Evolutionary conservation across 2,329 filamentous ascomycete species (phyloP).

Genomic region (Aspergillus caelatus): DNA sequence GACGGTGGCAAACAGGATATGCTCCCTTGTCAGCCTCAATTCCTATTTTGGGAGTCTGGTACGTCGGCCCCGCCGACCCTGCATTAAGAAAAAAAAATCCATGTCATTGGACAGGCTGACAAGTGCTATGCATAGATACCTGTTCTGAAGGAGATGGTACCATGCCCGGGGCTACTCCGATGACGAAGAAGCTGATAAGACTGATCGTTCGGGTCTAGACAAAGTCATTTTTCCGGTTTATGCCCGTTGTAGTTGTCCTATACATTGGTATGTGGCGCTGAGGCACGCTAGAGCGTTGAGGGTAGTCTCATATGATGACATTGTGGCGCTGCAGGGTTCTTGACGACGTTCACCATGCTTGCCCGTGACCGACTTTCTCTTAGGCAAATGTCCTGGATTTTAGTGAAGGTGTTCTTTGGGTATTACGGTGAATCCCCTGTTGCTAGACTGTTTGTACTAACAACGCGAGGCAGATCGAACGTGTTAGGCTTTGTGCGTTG

Average conservation of each 20-base stretch:
- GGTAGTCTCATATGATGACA: conserved; percentile 11
- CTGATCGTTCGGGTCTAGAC: conserved; percentile 51
- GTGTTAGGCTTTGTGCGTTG: conserved; percentile 62
- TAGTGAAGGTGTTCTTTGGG: conserved; percentile 67
- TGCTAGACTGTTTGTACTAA: conserved; percentile 28
- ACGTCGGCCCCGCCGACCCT: conserved; percentile 27
- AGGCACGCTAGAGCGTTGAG: neutral
- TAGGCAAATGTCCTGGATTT: conserved; percentile 61
- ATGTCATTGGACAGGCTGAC: conserved; percentile 20
- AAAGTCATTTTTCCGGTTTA: conserved; percentile 85
- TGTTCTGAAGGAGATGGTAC: conserved; percentile 86
- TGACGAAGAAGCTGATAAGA: conserved; percentile 18
- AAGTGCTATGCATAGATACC: conserved; percentile 61
- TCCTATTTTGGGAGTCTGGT: conserved; percentile 72
- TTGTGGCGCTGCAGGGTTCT: conserved; percentile 61
- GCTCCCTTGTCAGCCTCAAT: conserved; percentile 81
- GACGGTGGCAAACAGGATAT: conserved; percentile 60
- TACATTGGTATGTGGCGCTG: conserved; percentile 64
- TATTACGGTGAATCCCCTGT: conserved; percentile 34
- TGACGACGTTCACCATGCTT: conserved; percentile 73
- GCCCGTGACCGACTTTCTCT: conserved; percentile 60
- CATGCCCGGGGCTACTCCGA: conserved; percentile 5
- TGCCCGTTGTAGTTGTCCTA: conserved; percentile 75
- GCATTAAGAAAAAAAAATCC: neutral
- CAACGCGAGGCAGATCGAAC: conserved; percentile 46